Evolutionary conservation across 805 yeast genomes (phyloP).

Genomic region (Lipomyces orientalis): DNA sequence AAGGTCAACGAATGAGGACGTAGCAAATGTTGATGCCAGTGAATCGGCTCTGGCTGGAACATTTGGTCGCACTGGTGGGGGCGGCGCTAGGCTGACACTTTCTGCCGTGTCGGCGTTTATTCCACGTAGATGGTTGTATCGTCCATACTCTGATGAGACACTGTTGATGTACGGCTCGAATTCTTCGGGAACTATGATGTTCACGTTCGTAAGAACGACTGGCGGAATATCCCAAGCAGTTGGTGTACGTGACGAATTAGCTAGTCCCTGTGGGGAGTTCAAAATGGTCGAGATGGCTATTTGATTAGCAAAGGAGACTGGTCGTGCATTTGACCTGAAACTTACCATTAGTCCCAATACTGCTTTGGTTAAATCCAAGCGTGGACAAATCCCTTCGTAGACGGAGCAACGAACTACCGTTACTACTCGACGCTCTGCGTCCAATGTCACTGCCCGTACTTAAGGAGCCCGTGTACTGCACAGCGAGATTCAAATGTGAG

Average conservation of each 20-base stretch:
- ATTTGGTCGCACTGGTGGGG: not conserved
- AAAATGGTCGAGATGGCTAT: conserved; percentile 33
- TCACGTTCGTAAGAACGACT: conserved; percentile 64
- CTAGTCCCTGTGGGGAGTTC: conserved; percentile 25
- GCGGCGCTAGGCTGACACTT: not conserved
- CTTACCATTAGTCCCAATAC: conserved; percentile 42
- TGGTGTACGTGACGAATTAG: conserved; percentile 52
- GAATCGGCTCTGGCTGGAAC: conserved; percentile 29
- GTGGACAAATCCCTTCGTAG: conserved; percentile 30
- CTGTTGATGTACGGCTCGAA: conserved; percentile 54
- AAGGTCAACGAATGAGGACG: conserved; percentile 21
- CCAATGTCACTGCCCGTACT: conserved; percentile 14
- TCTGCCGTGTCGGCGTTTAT: not conserved
- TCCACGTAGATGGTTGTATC: conserved; percentile 27
- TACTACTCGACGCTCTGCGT: conserved; percentile 18
- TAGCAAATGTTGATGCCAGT: conserved; percentile 1
- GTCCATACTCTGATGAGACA: conserved; percentile 53
- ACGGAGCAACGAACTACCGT: conserved; percentile 18
- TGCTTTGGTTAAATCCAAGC: conserved; percentile 31
- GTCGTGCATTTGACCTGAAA: not conserved
- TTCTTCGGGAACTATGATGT: conserved; percentile 51
- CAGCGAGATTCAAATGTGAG: conserved; percentile 12
- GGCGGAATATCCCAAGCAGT: conserved; percentile 85
- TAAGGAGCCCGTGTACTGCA: conserved; percentile 7
- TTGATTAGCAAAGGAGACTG: not conserved